Conservation (phyloP, 2,329 filamentous ascomycete genomes). For the Onygenales sp. region DNA sequence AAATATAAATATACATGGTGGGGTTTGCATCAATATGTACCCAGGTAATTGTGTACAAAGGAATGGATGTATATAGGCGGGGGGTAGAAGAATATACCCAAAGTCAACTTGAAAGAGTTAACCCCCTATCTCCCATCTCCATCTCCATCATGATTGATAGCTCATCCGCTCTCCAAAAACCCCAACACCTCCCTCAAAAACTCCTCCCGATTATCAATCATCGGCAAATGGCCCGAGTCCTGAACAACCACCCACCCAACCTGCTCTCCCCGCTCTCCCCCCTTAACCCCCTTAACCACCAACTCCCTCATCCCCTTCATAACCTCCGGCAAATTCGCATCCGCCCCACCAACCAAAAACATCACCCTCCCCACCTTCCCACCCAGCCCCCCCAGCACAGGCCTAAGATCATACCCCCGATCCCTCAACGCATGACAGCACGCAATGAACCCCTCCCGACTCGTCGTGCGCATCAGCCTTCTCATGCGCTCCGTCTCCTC, state of each 20-base stretch:
- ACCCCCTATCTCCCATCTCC: no score
- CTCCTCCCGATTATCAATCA: conserved; percentile 28
- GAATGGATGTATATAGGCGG: no score
- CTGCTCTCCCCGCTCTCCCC: conserved; percentile 14
- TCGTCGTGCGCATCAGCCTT: conserved; percentile 28
- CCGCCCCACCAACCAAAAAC: conserved; percentile 32
- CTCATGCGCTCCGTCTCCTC: conserved; percentile 29
- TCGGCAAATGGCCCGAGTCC: conserved; percentile 31
- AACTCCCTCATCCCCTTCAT: conserved; percentile 31
- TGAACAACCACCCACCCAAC: conserved; percentile 17
- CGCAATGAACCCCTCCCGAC: conserved; percentile 33
- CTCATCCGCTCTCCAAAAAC: background rate
- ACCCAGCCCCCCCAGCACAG: conserved; percentile 34
- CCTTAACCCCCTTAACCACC: conserved; percentile 26
- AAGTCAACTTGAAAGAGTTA: no score
- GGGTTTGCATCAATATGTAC: no score
- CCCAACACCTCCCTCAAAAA: conserved; percentile 20
- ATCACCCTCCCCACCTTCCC: conserved; percentile 39
- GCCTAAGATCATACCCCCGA: conserved; percentile 31
- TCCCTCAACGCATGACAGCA: conserved; percentile 32
- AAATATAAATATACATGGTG: no score
- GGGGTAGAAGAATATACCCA: no score
- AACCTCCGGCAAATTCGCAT: conserved; percentile 34
- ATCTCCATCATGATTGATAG: no score
- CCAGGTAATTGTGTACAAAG: no score